These are phyloP conservation scores for Linaria vulgaris DNA, from an alignment of 257 asterid species.

Conservation along the genomic window DNA sequence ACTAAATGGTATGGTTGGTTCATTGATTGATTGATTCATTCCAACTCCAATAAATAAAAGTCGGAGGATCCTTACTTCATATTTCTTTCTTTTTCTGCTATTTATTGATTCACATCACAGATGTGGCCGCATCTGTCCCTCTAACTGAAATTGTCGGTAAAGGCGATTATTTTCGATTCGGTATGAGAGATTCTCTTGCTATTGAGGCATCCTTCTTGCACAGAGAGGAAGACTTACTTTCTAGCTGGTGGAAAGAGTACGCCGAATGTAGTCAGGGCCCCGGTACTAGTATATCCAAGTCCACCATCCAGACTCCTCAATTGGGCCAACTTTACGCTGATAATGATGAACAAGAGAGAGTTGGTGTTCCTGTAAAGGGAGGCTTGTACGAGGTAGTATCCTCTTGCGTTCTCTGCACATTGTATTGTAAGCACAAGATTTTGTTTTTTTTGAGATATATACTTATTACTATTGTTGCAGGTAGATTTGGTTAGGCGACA, in stretches of 20 bases:
- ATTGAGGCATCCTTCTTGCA: constrained; percentile 94
- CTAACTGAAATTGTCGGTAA: constrained; percentile 74
- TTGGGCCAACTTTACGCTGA: constrained; percentile 35
- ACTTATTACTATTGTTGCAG: constrained; percentile 39
- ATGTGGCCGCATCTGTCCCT: constrained; percentile 87
- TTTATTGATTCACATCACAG: constrained; percentile 40
- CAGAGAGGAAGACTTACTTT: constrained; percentile 92
- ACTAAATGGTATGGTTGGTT: constrained; percentile 77
- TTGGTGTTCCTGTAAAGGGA: constrained; percentile 98
- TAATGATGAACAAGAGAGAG: constrained; percentile 88
- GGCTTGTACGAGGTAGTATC: constrained; percentile 86
- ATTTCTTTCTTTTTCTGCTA: too few species aligned
- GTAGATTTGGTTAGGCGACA: constrained; percentile 91
- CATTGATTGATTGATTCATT: too few species aligned
- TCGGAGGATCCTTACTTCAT: too few species aligned
- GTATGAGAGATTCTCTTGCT: constrained; percentile 97
- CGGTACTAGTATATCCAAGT: constrained; percentile 24
- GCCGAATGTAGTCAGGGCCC: constrained; percentile 99
- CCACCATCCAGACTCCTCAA: constrained; percentile 23
- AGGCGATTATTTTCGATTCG: constrained; percentile 92
- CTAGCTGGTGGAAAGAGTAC: constrained; percentile 93
- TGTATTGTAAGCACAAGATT: constrained; percentile 10
- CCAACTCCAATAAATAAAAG: too few species aligned
- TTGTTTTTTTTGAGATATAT: too few species aligned
- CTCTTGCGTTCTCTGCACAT: constrained; percentile 1